Conservation (phyloP, 106 monocot species). For the Dioscorea alata region DNA sequence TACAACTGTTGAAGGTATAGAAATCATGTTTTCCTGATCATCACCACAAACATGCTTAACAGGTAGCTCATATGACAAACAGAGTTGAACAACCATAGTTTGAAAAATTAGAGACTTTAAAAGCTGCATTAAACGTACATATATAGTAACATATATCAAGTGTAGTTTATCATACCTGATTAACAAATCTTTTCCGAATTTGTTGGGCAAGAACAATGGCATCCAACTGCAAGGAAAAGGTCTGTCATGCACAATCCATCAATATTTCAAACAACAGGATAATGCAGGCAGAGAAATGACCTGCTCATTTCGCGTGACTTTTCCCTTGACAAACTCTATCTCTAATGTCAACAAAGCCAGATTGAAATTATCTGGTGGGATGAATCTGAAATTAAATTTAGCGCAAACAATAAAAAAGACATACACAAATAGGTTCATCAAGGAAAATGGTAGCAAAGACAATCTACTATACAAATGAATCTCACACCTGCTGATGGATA, state of each 20-base stretch:
- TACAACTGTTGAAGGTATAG: too few relatives aligned
- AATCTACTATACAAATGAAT: background rate
- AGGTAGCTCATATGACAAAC: too few relatives aligned
- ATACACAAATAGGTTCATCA: too few relatives aligned
- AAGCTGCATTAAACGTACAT: too few relatives aligned
- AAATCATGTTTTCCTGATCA: too few relatives aligned
- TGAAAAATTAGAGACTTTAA: too few relatives aligned
- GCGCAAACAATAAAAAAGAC: background rate
- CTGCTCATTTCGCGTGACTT: constrained; percentile 58
- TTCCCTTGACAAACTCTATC: constrained; percentile 74
- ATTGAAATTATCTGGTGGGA: constrained; percentile 58
- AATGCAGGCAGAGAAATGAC: constrained; percentile 22
- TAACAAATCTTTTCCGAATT: constrained; percentile 54
- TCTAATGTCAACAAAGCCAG: constrained; percentile 84
- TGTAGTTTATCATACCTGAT: constrained; percentile 52
- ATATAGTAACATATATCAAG: too few relatives aligned
- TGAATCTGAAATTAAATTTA: constrained; percentile 40
- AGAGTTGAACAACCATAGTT: too few relatives aligned
- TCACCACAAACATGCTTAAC: too few relatives aligned
- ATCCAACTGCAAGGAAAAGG: constrained; percentile 60
- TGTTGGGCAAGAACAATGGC: constrained; percentile 85
- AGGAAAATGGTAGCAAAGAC: background rate
- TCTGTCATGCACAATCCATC: background rate
- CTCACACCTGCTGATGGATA: constrained; percentile 63
- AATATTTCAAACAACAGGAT: background rate